Conservation (phyloP, 495 filamentous ascomycete genomes). For the Umbilicaria muhlenbergii region DNA sequence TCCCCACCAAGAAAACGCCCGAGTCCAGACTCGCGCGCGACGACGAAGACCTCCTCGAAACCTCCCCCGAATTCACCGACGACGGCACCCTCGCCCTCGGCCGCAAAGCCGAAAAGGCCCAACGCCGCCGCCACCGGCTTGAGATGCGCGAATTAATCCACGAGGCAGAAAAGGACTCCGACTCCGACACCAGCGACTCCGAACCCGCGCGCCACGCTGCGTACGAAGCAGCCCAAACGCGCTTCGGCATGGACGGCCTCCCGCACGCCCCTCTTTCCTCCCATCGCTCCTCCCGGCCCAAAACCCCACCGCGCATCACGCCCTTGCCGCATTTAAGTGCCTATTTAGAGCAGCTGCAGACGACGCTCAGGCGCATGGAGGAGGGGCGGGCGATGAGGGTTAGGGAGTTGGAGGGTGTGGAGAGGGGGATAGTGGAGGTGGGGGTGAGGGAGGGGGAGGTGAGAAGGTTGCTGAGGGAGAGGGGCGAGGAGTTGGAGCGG, state of each 20-base stretch:
- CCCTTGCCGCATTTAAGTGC: conserved; percentile 36
- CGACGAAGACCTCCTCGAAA: conserved; percentile 90
- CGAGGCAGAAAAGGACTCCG: conserved; percentile 51
- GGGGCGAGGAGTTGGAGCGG: conserved; percentile 62
- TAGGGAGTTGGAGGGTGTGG: conserved; percentile 42
- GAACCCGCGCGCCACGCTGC: conserved; percentile 68
- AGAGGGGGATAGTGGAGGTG: conserved; percentile 54
- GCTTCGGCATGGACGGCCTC: conserved; percentile 61
- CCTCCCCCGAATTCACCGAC: conserved; percentile 82
- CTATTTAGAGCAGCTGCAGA: conserved; percentile 33
- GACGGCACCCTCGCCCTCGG: conserved; percentile 71
- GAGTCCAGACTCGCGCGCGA: conserved; percentile 68
- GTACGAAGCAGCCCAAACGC: conserved; percentile 79
- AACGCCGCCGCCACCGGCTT: conserved; percentile 45
- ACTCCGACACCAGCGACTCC: conserved; percentile 49
- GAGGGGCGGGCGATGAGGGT: conserved; percentile 34
- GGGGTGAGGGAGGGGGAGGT: conserved; percentile 62
- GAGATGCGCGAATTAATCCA: conserved; percentile 76
- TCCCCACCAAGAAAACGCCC: conserved; percentile 27
- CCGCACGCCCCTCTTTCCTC: conserved; percentile 22
- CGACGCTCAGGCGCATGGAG: conserved; percentile 39
- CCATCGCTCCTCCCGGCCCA: conserved; percentile 18
- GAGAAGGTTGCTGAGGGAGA: conserved; percentile 65
- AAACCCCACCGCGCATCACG: conserved; percentile 42
- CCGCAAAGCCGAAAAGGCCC: conserved; percentile 63